Conservation (phyloP, 2,329 filamentous ascomycete species). For the Ophiostoma australiae region DNA sequence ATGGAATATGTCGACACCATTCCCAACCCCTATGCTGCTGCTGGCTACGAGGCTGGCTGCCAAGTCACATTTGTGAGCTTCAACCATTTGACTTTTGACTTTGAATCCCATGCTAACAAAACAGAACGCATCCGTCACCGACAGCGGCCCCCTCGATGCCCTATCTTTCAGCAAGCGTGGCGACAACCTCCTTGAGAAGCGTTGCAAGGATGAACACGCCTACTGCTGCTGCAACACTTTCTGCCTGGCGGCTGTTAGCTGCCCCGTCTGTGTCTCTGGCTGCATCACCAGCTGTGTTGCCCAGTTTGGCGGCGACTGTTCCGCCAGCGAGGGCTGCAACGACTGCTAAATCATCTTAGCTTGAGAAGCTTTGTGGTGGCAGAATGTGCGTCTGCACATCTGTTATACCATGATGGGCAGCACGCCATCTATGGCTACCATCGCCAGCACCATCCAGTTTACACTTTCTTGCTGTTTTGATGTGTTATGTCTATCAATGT, state of each 20-base stretch:
- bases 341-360: neutral
- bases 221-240: conserved; percentile 13
- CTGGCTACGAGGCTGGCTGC: conserved; percentile 7
- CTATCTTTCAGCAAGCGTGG: neutral
- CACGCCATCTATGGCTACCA: too few species aligned
- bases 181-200: neutral
- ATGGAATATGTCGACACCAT: neutral
- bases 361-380: too few species aligned
- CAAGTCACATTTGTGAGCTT: neutral
- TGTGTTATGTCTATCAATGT: too few species aligned
- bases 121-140: neutral
- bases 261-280: conserved; percentile 5
- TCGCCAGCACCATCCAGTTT: too few species aligned
- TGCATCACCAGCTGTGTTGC: conserved; percentile 11
- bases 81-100: too few species aligned
- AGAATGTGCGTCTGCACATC: too few species aligned
- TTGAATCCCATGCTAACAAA: neutral
- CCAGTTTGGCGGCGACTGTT: neutral
- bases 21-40: neutral
- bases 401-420: too few species aligned
- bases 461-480: too few species aligned
- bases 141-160: neutral
- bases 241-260: neutral
- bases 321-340: neutral
- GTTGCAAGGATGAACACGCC: conserved; percentile 7